A percentile compares a stretch with the other conserved stretches of the same genome.
Evolutionary conservation across 75 land plant species (phyloP).

Genomic region (Picea glauca): DNA sequence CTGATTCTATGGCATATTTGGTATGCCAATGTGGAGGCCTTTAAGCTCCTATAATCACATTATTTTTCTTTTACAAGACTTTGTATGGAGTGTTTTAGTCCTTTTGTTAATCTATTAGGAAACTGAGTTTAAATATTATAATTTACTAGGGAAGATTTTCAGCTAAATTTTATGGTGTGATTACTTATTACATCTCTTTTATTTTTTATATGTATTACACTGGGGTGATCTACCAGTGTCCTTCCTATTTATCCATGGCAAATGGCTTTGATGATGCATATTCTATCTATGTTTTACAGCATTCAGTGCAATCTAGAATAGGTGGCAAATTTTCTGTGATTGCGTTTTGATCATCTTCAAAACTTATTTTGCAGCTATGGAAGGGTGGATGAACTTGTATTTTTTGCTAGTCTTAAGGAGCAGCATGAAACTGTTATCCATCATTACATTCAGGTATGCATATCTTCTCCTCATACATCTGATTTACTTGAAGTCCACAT

Average conservation of each 20-base stretch:
- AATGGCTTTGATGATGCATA: neutral
- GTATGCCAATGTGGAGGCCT: too few relatives aligned
- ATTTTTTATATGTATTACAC: neutral
- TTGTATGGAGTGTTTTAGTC: neutral
- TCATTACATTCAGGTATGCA: conserved; percentile 85
- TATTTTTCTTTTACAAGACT: neutral
- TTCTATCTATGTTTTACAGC: neutral
- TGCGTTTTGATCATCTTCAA: neutral
- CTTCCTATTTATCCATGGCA: neutral
- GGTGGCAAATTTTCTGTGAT: neutral
- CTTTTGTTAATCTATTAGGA: neutral
- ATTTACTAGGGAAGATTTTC: neutral
- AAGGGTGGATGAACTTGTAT: conserved; percentile 91
- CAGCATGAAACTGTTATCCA: conserved; percentile 92
- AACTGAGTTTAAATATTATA: neutral
- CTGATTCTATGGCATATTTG: neutral
- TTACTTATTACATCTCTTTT: neutral
- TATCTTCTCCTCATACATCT: neutral
- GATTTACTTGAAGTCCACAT: neutral
- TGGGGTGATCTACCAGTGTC: neutral
- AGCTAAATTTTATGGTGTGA: neutral
- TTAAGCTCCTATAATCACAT: neutral
- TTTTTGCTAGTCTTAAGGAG: conserved; percentile 89
- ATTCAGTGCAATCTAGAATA: neutral
- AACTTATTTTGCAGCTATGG: conserved; percentile 68